Evolutionary conservation across 345 rosid species (phyloP).

Genomic region (Streptanthus diversifolius): DNA sequence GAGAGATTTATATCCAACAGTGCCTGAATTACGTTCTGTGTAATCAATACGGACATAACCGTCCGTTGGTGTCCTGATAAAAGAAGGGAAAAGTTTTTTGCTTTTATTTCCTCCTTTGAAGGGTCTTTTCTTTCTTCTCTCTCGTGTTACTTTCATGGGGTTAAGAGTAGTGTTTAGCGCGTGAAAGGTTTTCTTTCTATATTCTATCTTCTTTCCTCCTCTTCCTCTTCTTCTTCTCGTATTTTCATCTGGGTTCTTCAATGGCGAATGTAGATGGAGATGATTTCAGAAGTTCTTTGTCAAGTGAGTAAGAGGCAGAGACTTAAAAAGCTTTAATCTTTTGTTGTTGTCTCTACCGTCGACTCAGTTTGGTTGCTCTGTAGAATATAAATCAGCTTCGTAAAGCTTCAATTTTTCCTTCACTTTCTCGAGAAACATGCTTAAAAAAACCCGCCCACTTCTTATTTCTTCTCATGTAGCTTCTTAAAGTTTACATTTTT

Average conservation of each 20-base stretch:
- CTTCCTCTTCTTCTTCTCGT: not conserved
- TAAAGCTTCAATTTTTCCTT: conserved; percentile 8
- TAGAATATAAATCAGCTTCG: conserved; percentile 6
- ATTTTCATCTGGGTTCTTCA: conserved; percentile 15
- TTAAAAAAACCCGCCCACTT: not conserved
- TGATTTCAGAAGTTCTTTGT: conserved; percentile 35
- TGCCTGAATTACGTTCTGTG: conserved; percentile 30
- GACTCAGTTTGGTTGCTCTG: conserved; percentile 20
- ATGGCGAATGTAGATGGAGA: conserved; percentile 48
- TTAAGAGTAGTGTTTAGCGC: conserved; percentile 30
- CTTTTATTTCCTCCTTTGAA: conserved; percentile 38
- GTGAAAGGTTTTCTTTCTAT: not conserved
- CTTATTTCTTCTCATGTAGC: not conserved
- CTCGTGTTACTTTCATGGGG: conserved; percentile 49
- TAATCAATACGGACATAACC: conserved; percentile 38
- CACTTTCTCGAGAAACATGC: conserved; percentile 4
- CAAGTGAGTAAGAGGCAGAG: conserved; percentile 36
- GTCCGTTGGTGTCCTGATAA: conserved; percentile 20
- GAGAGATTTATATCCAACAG: conserved; percentile 22
- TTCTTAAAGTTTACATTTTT: conserved; percentile 16
- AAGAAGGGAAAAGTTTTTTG: not conserved
- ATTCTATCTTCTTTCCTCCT: not conserved
- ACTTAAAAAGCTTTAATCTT: not conserved
- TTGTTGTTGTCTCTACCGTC: not conserved
- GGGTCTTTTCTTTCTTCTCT: conserved; percentile 37